phyloP scores from a whole-genome alignment of 371 early-diverging fungal genomes.

The Synchytrium microbalum region DNA sequence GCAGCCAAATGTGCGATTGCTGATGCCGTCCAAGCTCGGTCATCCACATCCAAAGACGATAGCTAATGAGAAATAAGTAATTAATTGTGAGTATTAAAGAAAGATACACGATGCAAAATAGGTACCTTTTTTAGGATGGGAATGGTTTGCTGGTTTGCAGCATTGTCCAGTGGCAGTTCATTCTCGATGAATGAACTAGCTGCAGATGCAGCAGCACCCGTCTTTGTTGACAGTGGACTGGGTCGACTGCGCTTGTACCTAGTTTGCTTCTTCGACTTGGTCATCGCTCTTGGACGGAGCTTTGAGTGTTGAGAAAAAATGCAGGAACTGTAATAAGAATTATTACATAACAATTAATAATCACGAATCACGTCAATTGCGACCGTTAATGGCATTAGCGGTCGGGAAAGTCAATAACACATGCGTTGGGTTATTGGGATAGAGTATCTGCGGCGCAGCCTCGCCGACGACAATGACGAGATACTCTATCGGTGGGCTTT shows the following conservation, averaged over 20 bases:
- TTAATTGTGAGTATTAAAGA: neutral
- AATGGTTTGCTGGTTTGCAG: neutral
- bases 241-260: neutral
- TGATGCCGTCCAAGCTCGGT: constrained; percentile 6
- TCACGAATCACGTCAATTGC: no score
- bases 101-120: neutral
- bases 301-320: no score
- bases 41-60: constrained; percentile 2
- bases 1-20: constrained; percentile 1
- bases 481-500: no score
- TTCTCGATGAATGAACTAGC: neutral
- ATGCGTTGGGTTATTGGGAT: no score
- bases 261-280: neutral
- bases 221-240: neutral
- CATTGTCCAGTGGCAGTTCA: neutral
- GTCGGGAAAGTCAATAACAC: no score
- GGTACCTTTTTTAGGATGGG: neutral
- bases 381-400: no score
- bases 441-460: no score
- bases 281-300: no score
- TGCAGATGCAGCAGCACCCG: neutral
- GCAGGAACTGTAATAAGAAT: no score
- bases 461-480: no score
- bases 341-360: no score
- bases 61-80: neutral